These are phyloP conservation scores for Wallemia mellicola DNA, from an alignment of 1,284 basidiomycete genomes.

Conservation along the genomic window DNA sequence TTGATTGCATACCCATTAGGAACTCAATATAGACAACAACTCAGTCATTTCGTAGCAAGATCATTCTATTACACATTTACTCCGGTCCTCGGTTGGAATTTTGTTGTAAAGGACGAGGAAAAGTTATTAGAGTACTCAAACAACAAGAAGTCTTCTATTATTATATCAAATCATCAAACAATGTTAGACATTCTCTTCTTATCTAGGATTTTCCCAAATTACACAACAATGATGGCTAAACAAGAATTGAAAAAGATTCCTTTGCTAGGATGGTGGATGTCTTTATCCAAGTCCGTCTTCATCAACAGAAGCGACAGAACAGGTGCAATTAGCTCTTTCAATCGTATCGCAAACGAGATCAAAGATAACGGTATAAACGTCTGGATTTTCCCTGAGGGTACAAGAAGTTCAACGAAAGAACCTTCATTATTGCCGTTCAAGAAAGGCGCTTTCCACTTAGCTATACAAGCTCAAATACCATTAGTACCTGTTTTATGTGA, in stretches of 20 bases:
- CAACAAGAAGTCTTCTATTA: slow-evolving; percentile 29
- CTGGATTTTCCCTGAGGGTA: slow-evolving; percentile 83
- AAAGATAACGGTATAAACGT: slow-evolving; percentile 39
- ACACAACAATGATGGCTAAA: slow-evolving; percentile 75
- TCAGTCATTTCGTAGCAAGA: slow-evolving; percentile 56
- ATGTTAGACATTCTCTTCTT: slow-evolving; percentile 63
- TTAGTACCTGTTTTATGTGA: slow-evolving; percentile 77
- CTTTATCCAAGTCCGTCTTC: slow-evolving; percentile 70
- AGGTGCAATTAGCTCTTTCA: slow-evolving; percentile 42
- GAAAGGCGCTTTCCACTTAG: slow-evolving; percentile 93
- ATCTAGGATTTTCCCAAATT: slow-evolving; percentile 56
- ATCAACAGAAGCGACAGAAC: slow-evolving; percentile 58
- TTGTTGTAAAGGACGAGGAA: slow-evolving; percentile 43
- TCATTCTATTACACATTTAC: slow-evolving; percentile 47
- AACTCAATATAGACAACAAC: slow-evolving; percentile 31
- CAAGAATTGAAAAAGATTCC: slow-evolving; percentile 64
- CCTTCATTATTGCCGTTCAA: slow-evolving; percentile 62
- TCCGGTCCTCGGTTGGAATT: slow-evolving; percentile 32
- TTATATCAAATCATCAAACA: slow-evolving; percentile 81
- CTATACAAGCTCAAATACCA: slow-evolving; percentile 45
- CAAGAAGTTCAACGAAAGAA: slow-evolving; percentile 36
- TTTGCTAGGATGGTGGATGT: slow-evolving; percentile 69
- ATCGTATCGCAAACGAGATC: slow-evolving; percentile 51
- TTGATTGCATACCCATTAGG: slow-evolving; percentile 39
- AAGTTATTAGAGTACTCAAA: slow-evolving; percentile 18